Conservation (phyloP, 192 early-diverging fungal species). For the Pilaira anomala region DNA sequence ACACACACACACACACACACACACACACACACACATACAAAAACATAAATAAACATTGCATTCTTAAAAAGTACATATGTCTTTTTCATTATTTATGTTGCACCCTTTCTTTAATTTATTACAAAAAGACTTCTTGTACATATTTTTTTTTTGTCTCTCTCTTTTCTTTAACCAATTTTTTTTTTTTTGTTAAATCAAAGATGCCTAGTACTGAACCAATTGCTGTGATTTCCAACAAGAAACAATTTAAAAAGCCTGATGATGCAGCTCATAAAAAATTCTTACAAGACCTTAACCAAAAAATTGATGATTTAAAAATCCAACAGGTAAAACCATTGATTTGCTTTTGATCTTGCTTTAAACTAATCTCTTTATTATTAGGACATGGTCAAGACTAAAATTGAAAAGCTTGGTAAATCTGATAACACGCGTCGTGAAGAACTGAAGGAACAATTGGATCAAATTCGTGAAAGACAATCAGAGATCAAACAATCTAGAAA, state of each 20-base stretch:
- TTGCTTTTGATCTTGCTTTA: background rate
- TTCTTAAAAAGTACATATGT: background rate
- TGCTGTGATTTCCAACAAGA: background rate
- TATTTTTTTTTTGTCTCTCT: background rate
- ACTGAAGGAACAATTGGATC: slow-evolving; percentile 57
- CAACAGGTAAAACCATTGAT: slow-evolving; percentile 15
- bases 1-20: too few species aligned
- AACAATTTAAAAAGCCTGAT: slow-evolving; percentile 23
- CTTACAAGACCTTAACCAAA: slow-evolving; percentile 14
- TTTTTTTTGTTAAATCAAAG: too few species aligned
- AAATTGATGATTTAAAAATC: slow-evolving; percentile 20
- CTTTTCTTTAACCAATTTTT: background rate
- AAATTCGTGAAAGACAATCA: slow-evolving; percentile 65
- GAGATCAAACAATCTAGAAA: slow-evolving; percentile 63
- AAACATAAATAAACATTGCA: too few species aligned
- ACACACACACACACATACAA: too few species aligned
- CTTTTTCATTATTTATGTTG: background rate
- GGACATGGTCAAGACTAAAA: slow-evolving; percentile 51
- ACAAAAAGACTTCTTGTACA: too few species aligned
- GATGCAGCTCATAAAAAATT: slow-evolving; percentile 19
- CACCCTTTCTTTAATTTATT: background rate
- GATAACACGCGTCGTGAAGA: slow-evolving; percentile 52
- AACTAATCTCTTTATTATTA: slow-evolving; percentile 16
- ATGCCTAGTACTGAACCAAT: slow-evolving; percentile 5
- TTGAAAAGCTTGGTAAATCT: slow-evolving; percentile 55